Evolutionary conservation across 2,329 filamentous ascomycete species (phyloP).

Genomic region (Orbilia quercus): DNA sequence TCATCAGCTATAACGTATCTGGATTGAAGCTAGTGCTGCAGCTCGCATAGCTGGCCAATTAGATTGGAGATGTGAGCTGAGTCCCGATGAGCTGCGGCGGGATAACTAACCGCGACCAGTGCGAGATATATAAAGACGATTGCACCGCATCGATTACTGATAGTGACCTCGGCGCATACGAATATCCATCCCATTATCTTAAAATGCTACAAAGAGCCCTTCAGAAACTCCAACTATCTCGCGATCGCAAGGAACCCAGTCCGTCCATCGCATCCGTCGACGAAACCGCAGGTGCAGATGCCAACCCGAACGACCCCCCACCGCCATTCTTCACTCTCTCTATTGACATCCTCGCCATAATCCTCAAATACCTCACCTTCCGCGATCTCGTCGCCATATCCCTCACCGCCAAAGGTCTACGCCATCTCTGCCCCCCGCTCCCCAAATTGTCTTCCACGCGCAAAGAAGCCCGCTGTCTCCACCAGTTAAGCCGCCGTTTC

Average conservation of each 20-base stretch:
- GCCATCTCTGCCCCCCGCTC: conserved; percentile 32
- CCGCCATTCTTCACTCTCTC: conserved; percentile 39
- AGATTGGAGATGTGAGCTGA: background rate
- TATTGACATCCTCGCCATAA: conserved; percentile 32
- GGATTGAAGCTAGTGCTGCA: background rate
- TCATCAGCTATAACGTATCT: too few relatives aligned
- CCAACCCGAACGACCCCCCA: background rate
- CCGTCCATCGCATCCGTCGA: conserved; percentile 20
- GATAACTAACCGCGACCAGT: too few relatives aligned
- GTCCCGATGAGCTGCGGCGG: conserved; percentile 3
- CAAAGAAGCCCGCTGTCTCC: conserved; percentile 14
- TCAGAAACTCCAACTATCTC: conserved; percentile 31
- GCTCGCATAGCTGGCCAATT: conserved; percentile 21
- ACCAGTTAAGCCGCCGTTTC: conserved; percentile 19
- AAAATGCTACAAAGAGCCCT: conserved; percentile 36
- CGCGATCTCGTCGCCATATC: conserved; percentile 44
- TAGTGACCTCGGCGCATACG: too few relatives aligned
- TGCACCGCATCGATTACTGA: too few relatives aligned
- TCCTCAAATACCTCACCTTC: conserved; percentile 40
- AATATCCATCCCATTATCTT: background rate
- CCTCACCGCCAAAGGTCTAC: conserved; percentile 34
- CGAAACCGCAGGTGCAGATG: background rate
- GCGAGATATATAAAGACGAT: too few relatives aligned
- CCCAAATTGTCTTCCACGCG: background rate
- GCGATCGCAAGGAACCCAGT: conserved; percentile 27